Percentiles rank a stretch among this genome's conserved stretches.
Evolutionary conservation across 139 green algal species (phyloP).

Genomic region (Ostreobium quekettii): DNA sequence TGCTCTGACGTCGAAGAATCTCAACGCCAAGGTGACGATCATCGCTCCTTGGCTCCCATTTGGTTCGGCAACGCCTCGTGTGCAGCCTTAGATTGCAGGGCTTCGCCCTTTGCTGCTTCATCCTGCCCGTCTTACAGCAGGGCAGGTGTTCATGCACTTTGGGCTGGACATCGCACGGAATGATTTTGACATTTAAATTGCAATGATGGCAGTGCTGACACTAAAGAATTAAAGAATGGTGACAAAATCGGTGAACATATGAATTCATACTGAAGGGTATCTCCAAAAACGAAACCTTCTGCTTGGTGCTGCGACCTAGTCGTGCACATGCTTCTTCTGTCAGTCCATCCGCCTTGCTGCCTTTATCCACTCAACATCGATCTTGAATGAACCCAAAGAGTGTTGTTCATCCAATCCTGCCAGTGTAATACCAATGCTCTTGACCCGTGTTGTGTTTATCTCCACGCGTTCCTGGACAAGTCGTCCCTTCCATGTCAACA

Average conservation of each 20-base stretch:
- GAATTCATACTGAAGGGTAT: not conserved
- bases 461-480: not conserved
- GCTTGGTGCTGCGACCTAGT: not conserved
- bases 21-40: too few relatives aligned
- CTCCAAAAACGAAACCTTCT: not conserved
- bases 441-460: not conserved
- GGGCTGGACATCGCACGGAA: too few relatives aligned
- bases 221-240: not conserved
- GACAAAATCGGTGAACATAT: not conserved
- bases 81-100: too few relatives aligned
- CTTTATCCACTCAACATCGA: not conserved
- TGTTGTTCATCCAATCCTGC: not conserved
- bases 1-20: too few relatives aligned
- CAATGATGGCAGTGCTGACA: not conserved
- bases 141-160: too few relatives aligned
- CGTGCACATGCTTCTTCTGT: not conserved
- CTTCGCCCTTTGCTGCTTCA: too few relatives aligned
- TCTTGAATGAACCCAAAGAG: not conserved
- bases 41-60: too few relatives aligned
- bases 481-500: slow-evolving; percentile 1
- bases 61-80: too few relatives aligned
- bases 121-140: too few relatives aligned
- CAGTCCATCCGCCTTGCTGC: too few relatives aligned
- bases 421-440: not conserved
- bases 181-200: too few relatives aligned